These are phyloP conservation scores for Staphylotrichum longicolle DNA, from an alignment of 495 filamentous ascomycete genomes.

Conservation along the genomic window DNA sequence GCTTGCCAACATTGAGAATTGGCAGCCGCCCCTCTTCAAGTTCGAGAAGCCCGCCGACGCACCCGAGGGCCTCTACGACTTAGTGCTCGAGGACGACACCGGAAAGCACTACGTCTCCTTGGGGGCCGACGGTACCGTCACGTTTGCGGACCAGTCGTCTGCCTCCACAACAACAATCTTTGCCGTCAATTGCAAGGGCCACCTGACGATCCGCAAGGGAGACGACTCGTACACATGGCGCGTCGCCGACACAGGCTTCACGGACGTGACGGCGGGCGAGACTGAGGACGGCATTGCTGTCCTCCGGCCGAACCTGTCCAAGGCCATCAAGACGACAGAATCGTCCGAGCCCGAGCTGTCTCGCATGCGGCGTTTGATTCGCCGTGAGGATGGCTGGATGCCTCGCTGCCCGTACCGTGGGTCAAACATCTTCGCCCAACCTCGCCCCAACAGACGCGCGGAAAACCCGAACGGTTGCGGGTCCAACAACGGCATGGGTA, in stretches of 20 bases:
- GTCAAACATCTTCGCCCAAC: not conserved
- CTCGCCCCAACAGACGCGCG: not conserved
- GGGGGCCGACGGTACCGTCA: not conserved
- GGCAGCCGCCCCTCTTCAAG: conserved; percentile 8
- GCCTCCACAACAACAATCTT: conserved; percentile 2
- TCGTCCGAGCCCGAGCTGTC: not conserved
- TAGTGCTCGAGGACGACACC: not conserved
- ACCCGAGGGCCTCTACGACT: not conserved
- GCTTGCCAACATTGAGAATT: not conserved
- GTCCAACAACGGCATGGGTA: not conserved
- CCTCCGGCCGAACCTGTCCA: not conserved
- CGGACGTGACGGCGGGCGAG: conserved; percentile 5
- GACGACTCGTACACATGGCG: conserved; percentile 12
- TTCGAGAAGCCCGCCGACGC: not conserved
- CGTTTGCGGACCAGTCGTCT: conserved; percentile 5
- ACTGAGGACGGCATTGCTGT: not conserved
- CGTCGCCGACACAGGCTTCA: not conserved
- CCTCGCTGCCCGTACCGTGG: not conserved
- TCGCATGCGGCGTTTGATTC: not conserved
- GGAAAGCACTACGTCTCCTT: not conserved
- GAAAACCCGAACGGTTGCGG: conserved; percentile 15
- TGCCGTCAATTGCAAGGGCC: conserved; percentile 17
- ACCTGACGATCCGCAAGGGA: conserved; percentile 5
- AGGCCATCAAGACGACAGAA: not conserved
- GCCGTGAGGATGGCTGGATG: conserved; percentile 1